Evolutionary conservation across 345 rosid species (phyloP), one percentile per base, ranked within the genome.

Genomic region (Salix suchowensis): DNA sequence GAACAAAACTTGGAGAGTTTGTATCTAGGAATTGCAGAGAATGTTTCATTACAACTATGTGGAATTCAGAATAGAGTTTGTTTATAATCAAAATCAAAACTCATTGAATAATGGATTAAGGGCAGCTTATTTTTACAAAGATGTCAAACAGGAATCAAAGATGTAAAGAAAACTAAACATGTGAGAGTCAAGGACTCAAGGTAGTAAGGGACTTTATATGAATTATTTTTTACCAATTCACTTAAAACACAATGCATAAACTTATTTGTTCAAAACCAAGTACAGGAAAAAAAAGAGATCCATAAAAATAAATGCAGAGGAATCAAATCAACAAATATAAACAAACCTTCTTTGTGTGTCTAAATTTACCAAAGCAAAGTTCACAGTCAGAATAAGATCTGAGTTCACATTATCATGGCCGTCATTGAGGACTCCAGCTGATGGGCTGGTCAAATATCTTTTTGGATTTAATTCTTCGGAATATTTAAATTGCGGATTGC

Each of bases 341-440:
- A 79, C 91, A 81, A 82, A 94, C 99, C 99, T 96, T 81, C 88
- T 89, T 55, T 89, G 97, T 64, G 91, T 82, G 68, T 89, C 93
- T 78, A 86, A 85, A 82, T 95, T 92, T 87, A 83, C 79, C 87
- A 96, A 83, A 68, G 81, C 80, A 82, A 76, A 86, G 84, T 96
- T 96, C 71, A 91, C 98, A 24, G 91, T 75, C 80, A 96, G 86
- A 87, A 96, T 94, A 70, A 96, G 97, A 83, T 96, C 99, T 7
- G 97, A 94, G 84, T 94, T 92, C 82, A 82, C 92, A 84, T 96
- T 96, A 86, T 94, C 99, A 84, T 78, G 87, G 79, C 99, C 98
- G 84, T 92, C 98, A 78, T 96, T 96, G 82, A 85, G 93, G 73
- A 90, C 93, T 79, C 98, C 98, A 83, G 79, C 86, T 50, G 99